Percentiles rank a stretch among this genome's conserved stretches.
These are phyloP conservation scores for Boletus vinaceobasis DNA, from an alignment of 768 basidiomycete genomes.

Conservation along the genomic window DNA sequence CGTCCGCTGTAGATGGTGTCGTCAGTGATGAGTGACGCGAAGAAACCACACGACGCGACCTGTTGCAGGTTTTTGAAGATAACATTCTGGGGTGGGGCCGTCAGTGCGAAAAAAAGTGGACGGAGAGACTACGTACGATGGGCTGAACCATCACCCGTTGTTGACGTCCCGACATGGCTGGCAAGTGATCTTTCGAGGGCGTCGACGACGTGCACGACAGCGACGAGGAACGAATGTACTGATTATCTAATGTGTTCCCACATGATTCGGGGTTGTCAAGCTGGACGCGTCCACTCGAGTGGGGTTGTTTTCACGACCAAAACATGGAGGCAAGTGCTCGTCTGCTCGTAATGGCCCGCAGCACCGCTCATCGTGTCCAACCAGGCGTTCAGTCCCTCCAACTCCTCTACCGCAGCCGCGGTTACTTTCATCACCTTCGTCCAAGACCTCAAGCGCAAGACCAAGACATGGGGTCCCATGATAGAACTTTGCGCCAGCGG, in stretches of 20 bases:
- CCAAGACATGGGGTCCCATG: slow-evolving; percentile 94
- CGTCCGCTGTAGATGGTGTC: slow-evolving; percentile 50
- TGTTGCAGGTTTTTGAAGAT: slow-evolving; percentile 98
- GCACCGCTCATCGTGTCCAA: slow-evolving; percentile 6
- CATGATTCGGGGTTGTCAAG: slow-evolving; percentile 2
- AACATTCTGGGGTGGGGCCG: slow-evolving; percentile 61
- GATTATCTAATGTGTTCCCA: slow-evolving; percentile 27
- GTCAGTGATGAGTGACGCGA: slow-evolving; percentile 10
- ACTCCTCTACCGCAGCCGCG: slow-evolving; percentile 94
- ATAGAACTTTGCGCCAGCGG: slow-evolving; percentile 92
- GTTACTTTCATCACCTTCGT: slow-evolving; percentile 99
- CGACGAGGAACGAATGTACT: neutral
- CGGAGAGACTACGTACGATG: slow-evolving; percentile 64
- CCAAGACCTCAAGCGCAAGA: slow-evolving; percentile 97
- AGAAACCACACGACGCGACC: slow-evolving; percentile 35
- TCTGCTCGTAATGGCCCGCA: too few species aligned
- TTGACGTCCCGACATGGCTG: slow-evolving; percentile 85
- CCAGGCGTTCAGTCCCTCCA: slow-evolving; percentile 69
- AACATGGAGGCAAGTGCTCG: slow-evolving; percentile 28
- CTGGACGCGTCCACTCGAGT: slow-evolving; percentile 16
- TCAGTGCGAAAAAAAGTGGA: neutral
- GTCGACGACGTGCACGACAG: slow-evolving; percentile 10
- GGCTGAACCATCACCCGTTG: slow-evolving; percentile 99
- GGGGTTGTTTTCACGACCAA: slow-evolving; percentile 16
- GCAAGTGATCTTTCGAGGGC: slow-evolving; percentile 2